Evolutionary conservation across 768 basidiomycete genomes (phyloP), one percentile per base, ranked within the genome.

Genomic region (Tylopilus vinaceipallidus): DNA sequence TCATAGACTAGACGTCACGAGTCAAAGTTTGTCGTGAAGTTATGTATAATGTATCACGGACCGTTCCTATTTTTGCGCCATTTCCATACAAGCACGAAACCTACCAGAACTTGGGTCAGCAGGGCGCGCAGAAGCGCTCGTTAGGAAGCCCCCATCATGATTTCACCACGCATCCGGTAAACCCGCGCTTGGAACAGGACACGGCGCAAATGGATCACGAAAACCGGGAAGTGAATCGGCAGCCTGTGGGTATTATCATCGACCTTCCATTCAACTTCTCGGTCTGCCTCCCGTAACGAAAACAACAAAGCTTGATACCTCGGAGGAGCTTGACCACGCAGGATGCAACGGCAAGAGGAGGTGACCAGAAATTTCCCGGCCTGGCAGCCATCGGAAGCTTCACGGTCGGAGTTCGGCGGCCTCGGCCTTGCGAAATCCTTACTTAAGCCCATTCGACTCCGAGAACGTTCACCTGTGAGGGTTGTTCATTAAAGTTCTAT

Each of bases 141-240:
- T n/a, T 8, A 2, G n/a, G 6, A 32, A 16, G 6, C 5, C 8
- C 54, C 44, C 30, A 60, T 58, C 41, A 8, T 60, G 59, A 10
- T 61, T 61, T 60, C 60, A 61, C 54, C 44, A 50, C 5, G 33
- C 13, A 30, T 38, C 49, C 0, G 60, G 56, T 14, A 53, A 16
- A 35, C 39, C 4, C 13, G 27, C 20, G 20, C 53, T 29, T 4
- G 26, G n/a, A 22, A 50, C 2, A 17, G 39, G 26, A 17, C 48
- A 22, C 2, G 60, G 60, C n/a, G 54, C 26, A 35, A 59, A 55
- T 27, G 56, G 59, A 20, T 52, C 26, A 33, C 47, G 32, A 22
- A 61, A 30, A 6, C 59, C 59, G 4, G 60, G 50, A 8, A 61
- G 60, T 12, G 50, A 51, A 35, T 26, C 20, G n/a, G 50, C 47